A percentile compares a stretch with the other conserved stretches of the same genome.
Conservation (phyloP, 805 yeast species). For the Saturnispora halmiae region DNA sequence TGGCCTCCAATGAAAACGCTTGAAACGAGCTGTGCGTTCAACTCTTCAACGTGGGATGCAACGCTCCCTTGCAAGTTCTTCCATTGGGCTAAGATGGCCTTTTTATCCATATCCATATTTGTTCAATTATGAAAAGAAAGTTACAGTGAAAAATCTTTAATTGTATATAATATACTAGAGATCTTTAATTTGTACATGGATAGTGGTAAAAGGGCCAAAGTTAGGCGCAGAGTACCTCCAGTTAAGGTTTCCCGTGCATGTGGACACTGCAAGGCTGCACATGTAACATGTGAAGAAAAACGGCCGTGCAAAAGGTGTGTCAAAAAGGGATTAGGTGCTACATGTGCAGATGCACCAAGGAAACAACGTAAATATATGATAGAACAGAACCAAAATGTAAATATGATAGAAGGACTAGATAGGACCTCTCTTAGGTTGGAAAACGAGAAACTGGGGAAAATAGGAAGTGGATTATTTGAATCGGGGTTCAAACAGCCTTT, state of each 20-base stretch:
- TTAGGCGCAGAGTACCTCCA: constrained; percentile 27
- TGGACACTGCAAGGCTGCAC: constrained; percentile 82
- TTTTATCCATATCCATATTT: constrained; percentile 23
- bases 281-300: constrained; percentile 76
- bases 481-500: constrained; percentile 3
- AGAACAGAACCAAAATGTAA: too few relatives aligned
- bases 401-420: too few relatives aligned
- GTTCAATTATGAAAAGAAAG: not conserved
- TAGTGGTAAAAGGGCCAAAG: not conserved
- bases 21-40: constrained; percentile 62
- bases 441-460: too few relatives aligned
- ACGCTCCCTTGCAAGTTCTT: constrained; percentile 45
- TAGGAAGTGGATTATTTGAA: constrained; percentile 3
- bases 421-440: too few relatives aligned
- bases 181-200: too few relatives aligned
- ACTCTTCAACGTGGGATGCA: constrained; percentile 45
- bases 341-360: constrained; percentile 86
- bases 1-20: constrained; percentile 66
- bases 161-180: too few relatives aligned
- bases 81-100: constrained; percentile 73
- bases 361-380: constrained; percentile 69
- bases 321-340: constrained; percentile 51
- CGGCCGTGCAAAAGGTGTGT: constrained; percentile 66
- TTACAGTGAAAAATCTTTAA: not conserved
- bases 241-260: constrained; percentile 83